phyloP scores from a whole-genome alignment of 2,329 filamentous ascomycete genomes.

The Teratosphaeria viscida region DNA sequence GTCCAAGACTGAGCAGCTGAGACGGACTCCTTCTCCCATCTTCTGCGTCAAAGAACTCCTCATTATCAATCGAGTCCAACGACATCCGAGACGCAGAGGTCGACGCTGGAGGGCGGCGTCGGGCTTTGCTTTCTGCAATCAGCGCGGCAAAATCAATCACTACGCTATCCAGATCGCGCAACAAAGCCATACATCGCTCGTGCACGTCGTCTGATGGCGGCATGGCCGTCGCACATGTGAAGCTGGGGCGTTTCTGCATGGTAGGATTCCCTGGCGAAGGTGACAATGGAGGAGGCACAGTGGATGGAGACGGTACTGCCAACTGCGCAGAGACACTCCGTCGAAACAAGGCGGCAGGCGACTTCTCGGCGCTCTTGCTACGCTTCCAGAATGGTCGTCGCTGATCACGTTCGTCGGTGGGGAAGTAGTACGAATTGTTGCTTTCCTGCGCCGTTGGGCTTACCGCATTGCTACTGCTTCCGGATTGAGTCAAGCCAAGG shows the following conservation, averaged over 20 bases:
- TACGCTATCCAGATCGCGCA: conserved; percentile 74
- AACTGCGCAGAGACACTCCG: conserved; percentile 46
- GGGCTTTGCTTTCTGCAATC: conserved; percentile 66
- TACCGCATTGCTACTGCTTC: conserved; percentile 22
- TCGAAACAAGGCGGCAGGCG: conserved; percentile 34
- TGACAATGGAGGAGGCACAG: conserved; percentile 14
- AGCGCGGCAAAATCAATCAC: conserved; percentile 72
- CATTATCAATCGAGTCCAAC: conserved; percentile 68
- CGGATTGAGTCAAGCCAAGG: conserved; percentile 19
- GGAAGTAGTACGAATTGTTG: conserved; percentile 28
- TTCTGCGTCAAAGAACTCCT: conserved; percentile 93
- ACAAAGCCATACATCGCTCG: conserved; percentile 71
- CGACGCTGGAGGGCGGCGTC: conserved; percentile 47
- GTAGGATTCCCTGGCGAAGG: conserved; percentile 26
- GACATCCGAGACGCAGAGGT: conserved; percentile 47
- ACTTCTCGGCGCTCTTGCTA: conserved; percentile 51
- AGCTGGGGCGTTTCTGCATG: conserved; percentile 25
- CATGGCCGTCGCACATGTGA: conserved; percentile 4
- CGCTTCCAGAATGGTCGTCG: conserved; percentile 72
- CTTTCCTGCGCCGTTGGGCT: conserved; percentile 25
- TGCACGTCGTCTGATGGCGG: conserved; percentile 50
- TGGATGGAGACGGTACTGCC: conserved; percentile 35
- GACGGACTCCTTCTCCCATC: conserved; percentile 47
- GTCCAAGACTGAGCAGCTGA: conserved; percentile 65
- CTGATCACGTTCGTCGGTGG: conserved; percentile 1